Evolutionary conservation across 176 grass and related monocot species (phyloP).

Genomic region (Ensete ventricosum): DNA sequence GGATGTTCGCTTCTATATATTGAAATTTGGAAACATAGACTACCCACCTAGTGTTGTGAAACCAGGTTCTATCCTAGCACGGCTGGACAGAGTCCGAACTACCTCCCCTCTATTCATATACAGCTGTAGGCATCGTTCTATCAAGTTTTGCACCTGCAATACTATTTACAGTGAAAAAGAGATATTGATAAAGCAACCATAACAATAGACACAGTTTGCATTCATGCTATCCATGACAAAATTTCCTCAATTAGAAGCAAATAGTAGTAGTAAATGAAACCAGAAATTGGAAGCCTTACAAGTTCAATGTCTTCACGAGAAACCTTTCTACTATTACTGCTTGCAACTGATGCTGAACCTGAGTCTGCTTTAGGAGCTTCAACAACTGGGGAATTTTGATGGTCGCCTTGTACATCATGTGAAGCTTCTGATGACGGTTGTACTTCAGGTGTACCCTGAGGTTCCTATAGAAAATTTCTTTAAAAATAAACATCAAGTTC

Average conservation of each 20-base stretch:
- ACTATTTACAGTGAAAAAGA: not conserved
- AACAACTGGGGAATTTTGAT: not conserved
- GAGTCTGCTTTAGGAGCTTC: conserved; percentile 1
- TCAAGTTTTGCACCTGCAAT: conserved; percentile 90
- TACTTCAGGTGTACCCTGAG: not conserved
- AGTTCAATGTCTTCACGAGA: conserved; percentile 13
- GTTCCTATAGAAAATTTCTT: not conserved
- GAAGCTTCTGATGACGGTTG: conserved; percentile 2
- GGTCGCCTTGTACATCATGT: not conserved
- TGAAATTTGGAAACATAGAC: conserved; percentile 9
- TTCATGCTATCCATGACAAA: not conserved
- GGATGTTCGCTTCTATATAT: not conserved
- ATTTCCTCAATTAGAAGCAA: not conserved
- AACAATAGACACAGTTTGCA: too few species aligned
- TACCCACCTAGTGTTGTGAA: conserved; percentile 81
- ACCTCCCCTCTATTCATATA: conserved; percentile 96
- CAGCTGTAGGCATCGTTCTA: conserved; percentile 85
- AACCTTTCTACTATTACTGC: conserved; percentile 7
- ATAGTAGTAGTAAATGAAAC: not conserved
- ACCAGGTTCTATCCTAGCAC: conserved; percentile 93
- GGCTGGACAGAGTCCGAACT: conserved; percentile 73
- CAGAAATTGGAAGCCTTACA: not conserved
- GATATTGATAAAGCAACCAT: not conserved
- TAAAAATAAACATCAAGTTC: not conserved
- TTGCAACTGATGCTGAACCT: conserved; percentile 4